phyloP scores from a whole-genome alignment of 2,329 filamentous ascomycete genomes.

The Sphaceloma murrayae region DNA sequence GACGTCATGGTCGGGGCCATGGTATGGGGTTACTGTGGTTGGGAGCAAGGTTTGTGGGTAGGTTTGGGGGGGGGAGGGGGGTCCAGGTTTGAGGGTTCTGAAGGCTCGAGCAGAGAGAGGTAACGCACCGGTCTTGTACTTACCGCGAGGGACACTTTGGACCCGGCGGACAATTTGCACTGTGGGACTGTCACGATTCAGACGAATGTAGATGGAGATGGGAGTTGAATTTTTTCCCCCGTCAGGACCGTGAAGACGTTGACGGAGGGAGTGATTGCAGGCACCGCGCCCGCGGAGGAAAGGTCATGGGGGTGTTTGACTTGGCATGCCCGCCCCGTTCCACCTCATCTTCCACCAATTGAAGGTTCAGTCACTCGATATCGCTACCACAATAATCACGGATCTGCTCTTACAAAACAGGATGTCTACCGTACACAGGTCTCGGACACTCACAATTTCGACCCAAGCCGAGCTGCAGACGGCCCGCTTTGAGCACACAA shows the following conservation, averaged over 20 bases:
- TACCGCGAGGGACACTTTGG: too few species aligned
- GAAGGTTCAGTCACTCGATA: neutral
- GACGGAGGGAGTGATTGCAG: neutral
- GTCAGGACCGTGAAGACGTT: neutral
- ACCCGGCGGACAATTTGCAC: constrained; percentile 1
- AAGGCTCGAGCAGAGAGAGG: neutral
- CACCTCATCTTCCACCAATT: constrained; percentile 13
- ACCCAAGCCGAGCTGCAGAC: neutral
- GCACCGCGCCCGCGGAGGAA: constrained; percentile 4
- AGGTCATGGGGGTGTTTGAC: constrained; percentile 16
- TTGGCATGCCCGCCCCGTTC: constrained; percentile 6
- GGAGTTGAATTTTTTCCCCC: neutral
- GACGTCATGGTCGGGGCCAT: neutral
- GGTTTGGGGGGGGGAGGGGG: neutral
- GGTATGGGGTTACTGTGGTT: neutral
- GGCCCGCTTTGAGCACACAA: constrained; percentile 11
- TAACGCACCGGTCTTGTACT: neutral
- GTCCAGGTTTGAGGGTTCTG: neutral
- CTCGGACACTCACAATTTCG: constrained; percentile 6
- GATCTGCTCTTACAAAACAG: too few species aligned
- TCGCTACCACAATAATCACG: too few species aligned
- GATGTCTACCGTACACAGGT: too few species aligned
- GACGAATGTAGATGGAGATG: neutral
- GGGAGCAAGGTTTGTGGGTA: neutral
- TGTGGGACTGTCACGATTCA: constrained; percentile 1